phyloP scores from a whole-genome alignment of 1,284 basidiomycete genomes.

The Ustilago cynodontis region DNA sequence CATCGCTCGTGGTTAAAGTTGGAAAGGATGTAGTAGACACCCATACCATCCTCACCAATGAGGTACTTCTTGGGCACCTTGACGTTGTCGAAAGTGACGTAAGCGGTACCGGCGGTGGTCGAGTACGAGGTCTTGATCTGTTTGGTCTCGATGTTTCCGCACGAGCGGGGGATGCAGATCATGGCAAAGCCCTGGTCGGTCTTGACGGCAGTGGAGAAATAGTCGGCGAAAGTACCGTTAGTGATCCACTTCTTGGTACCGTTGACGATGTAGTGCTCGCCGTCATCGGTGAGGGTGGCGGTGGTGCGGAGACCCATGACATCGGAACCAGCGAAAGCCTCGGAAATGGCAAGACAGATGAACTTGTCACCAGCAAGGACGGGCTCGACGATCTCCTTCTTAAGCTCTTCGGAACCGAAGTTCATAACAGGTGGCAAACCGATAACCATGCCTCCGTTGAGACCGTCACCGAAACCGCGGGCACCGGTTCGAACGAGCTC shows the following conservation, averaged over 20 bases:
- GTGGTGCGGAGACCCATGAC: conserved; percentile 78
- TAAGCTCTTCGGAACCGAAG: conserved; percentile 82
- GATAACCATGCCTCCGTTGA: conserved; percentile 71
- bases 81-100: conserved; percentile 88
- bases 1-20: conserved; percentile 72
- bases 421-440: conserved; percentile 76
- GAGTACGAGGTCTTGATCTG: conserved; percentile 77
- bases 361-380: conserved; percentile 86
- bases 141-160: conserved; percentile 80
- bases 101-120: conserved; percentile 76
- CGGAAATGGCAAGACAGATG: conserved; percentile 84
- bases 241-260: conserved; percentile 83
- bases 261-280: conserved; percentile 73
- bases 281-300: conserved; percentile 85
- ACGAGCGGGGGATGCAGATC: conserved; percentile 76
- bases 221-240: conserved; percentile 77
- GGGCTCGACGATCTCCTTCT: conserved; percentile 82
- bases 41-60: conserved; percentile 84
- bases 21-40: conserved; percentile 79
- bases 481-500: conserved; percentile 83
- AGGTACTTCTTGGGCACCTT: conserved; percentile 87
- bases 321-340: conserved; percentile 91
- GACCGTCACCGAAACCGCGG: conserved; percentile 72
- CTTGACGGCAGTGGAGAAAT: conserved; percentile 73
- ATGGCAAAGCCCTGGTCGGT: conserved; percentile 84